phyloP scores from a whole-genome alignment of 2,329 filamentous ascomycete genomes.

The Xylariaceae sp. region DNA sequence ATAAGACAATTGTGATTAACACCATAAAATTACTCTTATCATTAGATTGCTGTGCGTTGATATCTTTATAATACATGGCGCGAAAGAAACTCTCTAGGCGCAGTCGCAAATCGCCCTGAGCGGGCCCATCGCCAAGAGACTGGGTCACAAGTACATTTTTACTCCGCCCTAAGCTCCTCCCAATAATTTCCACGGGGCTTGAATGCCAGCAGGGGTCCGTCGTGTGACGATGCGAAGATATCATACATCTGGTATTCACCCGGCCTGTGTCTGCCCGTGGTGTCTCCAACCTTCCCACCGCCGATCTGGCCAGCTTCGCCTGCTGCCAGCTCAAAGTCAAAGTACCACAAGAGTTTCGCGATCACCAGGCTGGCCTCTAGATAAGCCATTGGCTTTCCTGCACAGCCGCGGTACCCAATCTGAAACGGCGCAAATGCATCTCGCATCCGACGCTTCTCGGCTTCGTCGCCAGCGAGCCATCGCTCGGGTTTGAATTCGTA shows the following conservation, averaged over 20 bases:
- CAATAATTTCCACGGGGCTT: conserved; percentile 15
- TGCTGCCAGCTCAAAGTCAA: conserved; percentile 24
- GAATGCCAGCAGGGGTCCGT: conserved; percentile 26
- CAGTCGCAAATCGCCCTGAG: neutral
- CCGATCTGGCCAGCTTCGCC: conserved; percentile 25
- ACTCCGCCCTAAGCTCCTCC: conserved; percentile 1
- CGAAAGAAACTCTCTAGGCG: neutral
- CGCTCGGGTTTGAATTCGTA: conserved; percentile 28
- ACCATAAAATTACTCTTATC: no score
- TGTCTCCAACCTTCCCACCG: conserved; percentile 17
- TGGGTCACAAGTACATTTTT: neutral
- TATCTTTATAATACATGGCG: neutral
- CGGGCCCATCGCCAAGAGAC: neutral
- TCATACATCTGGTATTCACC: conserved; percentile 29
- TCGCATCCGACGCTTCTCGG: conserved; percentile 11
- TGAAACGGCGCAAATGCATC: conserved; percentile 26
- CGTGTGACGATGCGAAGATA: conserved; percentile 23
- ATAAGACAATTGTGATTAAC: no score
- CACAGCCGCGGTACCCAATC: conserved; percentile 26
- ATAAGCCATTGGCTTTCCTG: conserved; percentile 30
- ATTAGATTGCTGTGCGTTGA: neutral
- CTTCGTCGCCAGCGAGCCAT: conserved; percentile 21
- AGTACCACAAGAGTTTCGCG: conserved; percentile 28
- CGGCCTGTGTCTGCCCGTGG: conserved; percentile 17
- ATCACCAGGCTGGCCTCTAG: conserved; percentile 26